These are phyloP conservation scores for Candida awuae DNA, from an alignment of 805 yeast genomes.

Conservation along the genomic window DNA sequence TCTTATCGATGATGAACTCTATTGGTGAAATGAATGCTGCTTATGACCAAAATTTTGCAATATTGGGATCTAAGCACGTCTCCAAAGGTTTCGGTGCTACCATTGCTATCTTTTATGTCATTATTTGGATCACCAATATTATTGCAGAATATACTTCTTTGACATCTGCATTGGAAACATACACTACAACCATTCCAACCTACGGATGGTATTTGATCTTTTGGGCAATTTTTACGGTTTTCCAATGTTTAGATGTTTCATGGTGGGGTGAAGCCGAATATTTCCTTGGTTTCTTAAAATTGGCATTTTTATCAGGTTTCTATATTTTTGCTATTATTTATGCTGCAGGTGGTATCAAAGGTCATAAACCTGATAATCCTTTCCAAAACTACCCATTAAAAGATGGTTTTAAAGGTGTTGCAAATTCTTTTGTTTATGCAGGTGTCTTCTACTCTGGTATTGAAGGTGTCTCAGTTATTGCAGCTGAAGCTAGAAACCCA, in stretches of 20 bases:
- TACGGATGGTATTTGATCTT: constrained; percentile 49
- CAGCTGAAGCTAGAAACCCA: constrained; percentile 57
- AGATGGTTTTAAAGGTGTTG: constrained; percentile 22
- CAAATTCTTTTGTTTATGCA: constrained; percentile 20
- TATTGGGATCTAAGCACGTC: constrained; percentile 42
- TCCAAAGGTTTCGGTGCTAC: constrained; percentile 53
- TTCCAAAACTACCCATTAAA: constrained; percentile 29
- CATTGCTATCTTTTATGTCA: constrained; percentile 44
- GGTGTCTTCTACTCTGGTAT: constrained; percentile 23
- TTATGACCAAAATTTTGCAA: constrained; percentile 47
- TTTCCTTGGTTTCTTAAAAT: constrained; percentile 42
- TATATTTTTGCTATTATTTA: constrained; percentile 42
- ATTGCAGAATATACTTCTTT: constrained; percentile 49
- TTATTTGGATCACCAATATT: constrained; percentile 49
- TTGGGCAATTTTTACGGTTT: constrained; percentile 43
- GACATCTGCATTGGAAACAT: constrained; percentile 40
- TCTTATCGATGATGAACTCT: constrained; percentile 46
- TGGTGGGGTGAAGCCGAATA: constrained; percentile 53
- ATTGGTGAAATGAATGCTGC: constrained; percentile 50
- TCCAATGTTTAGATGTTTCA: constrained; percentile 43
- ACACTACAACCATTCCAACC: constrained; percentile 45
- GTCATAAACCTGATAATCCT: constrained; percentile 29
- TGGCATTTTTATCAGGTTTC: constrained; percentile 41
- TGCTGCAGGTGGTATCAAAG: constrained; percentile 36
- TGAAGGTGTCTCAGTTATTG: constrained; percentile 37